Evolutionary conservation across 2,329 filamentous ascomycete species (phyloP).

Genomic region (Pezicula radicicola): DNA sequence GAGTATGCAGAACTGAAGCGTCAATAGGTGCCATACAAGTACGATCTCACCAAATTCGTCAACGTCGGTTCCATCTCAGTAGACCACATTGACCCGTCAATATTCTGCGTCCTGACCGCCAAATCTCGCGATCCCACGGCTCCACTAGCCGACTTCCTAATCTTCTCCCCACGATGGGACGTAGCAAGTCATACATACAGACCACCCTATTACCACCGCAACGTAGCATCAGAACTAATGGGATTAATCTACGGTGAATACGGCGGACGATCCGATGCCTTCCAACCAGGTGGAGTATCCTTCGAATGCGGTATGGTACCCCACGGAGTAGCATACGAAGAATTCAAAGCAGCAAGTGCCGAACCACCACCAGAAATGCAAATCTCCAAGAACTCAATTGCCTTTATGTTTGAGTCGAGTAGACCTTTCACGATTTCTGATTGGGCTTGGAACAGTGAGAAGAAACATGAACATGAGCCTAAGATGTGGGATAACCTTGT

Average conservation of each 20-base stretch:
- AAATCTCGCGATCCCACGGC: conserved; percentile 50
- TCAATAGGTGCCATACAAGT: conserved; percentile 68
- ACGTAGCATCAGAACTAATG: conserved; percentile 48
- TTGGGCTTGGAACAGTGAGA: conserved; percentile 43
- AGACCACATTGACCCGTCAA: conserved; percentile 66
- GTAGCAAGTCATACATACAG: conserved; percentile 58
- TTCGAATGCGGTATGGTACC: conserved; percentile 38
- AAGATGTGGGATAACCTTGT: conserved; percentile 53
- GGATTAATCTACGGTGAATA: conserved; percentile 39
- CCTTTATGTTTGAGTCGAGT: conserved; percentile 49
- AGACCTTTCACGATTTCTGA: conserved; percentile 55
- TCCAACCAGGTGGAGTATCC: conserved; percentile 40
- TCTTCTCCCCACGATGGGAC: conserved; percentile 66
- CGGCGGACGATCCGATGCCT: conserved; percentile 37
- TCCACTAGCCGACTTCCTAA: conserved; percentile 62
- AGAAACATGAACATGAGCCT: conserved; percentile 41
- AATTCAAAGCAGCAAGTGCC: conserved; percentile 44
- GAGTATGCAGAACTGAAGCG: conserved; percentile 60
- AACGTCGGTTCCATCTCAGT: conserved; percentile 55
- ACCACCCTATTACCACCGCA: conserved; percentile 56
- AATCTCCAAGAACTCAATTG: conserved; percentile 43
- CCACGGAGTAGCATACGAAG: conserved; percentile 42
- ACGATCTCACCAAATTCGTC: conserved; percentile 64
- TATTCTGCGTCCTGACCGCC: conserved; percentile 64
- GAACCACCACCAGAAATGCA: conserved; percentile 40